Evolutionary conservation across 2,329 filamentous ascomycete genomes (phyloP).

Genomic region (Diaporthe citriasiana): DNA sequence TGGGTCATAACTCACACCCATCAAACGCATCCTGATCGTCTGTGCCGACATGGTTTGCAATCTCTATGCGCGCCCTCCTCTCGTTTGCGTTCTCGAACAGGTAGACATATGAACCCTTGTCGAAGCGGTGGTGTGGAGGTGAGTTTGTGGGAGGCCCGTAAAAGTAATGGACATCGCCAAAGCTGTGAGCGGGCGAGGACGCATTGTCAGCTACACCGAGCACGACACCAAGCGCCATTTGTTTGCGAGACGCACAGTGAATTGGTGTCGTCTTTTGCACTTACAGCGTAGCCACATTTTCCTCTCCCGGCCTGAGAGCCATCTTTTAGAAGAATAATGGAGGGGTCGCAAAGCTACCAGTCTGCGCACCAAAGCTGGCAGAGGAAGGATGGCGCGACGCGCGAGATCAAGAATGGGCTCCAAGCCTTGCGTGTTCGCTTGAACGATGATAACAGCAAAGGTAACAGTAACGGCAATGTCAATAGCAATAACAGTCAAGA

Average conservation of each 20-base stretch:
- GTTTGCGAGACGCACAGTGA: not conserved
- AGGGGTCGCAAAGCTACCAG: not conserved
- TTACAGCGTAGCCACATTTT: slow-evolving; percentile 63
- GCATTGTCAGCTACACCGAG: slow-evolving; percentile 46
- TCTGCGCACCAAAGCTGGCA: not conserved
- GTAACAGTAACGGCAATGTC: not conserved
- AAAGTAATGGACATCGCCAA: slow-evolving; percentile 84
- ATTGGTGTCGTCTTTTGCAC: slow-evolving; percentile 41
- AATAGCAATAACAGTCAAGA: not conserved
- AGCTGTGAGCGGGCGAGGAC: slow-evolving; percentile 63
- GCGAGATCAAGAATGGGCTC: not conserved
- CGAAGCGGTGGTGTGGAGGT: slow-evolving; percentile 84
- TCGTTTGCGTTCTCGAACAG: slow-evolving; percentile 80
- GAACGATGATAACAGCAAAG: not conserved
- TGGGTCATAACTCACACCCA: slow-evolving; percentile 71
- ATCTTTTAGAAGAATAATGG: slow-evolving; percentile 47
- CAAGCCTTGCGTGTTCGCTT: not conserved
- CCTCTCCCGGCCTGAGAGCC: slow-evolving; percentile 61
- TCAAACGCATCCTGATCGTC: slow-evolving; percentile 85
- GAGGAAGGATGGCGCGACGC: not conserved
- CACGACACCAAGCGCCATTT: slow-evolving; percentile 19
- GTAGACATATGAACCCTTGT: slow-evolving; percentile 85
- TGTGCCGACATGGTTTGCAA: slow-evolving; percentile 81
- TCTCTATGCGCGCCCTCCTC: slow-evolving; percentile 78
- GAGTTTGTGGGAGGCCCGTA: slow-evolving; percentile 76